phyloP scores from a whole-genome alignment of 1,284 basidiomycete genomes.

The Pterulicium gracile region DNA sequence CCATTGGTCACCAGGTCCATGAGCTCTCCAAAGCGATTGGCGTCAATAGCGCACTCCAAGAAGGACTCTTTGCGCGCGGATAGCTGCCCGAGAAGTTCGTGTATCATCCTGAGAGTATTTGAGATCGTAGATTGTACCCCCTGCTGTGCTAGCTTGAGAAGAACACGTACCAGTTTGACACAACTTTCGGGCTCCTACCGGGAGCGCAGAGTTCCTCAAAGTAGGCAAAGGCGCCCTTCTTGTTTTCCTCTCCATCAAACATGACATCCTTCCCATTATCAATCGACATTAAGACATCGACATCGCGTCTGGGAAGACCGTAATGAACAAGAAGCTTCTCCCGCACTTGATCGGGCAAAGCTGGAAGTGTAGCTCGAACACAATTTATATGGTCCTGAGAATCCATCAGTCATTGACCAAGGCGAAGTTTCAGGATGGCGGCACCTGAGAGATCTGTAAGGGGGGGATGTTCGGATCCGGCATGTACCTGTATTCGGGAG shows the following conservation, averaged over 20 bases:
- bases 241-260: slow-evolving; percentile 45
- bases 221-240: slow-evolving; percentile 49
- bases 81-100: slow-evolving; percentile 77
- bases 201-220: slow-evolving; percentile 58
- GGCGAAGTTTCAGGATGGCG: slow-evolving; percentile 8
- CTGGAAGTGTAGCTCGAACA: slow-evolving; percentile 56
- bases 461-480: slow-evolving; percentile 91
- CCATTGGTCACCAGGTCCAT: slow-evolving; percentile 65
- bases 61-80: slow-evolving; percentile 51
- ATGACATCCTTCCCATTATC: slow-evolving; percentile 53
- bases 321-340: slow-evolving; percentile 40
- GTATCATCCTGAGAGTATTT: slow-evolving; percentile 57
- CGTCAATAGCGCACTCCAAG: slow-evolving; percentile 47
- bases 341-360: slow-evolving; percentile 65
- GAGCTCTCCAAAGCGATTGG: slow-evolving; percentile 62
- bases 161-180: slow-evolving; percentile 71
- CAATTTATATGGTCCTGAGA: slow-evolving; percentile 48
- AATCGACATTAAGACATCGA: slow-evolving; percentile 68
- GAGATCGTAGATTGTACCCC: slow-evolving; percentile 3
- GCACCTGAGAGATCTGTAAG: slow-evolving; percentile 53
- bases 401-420: neutral
- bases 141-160: slow-evolving; percentile 1
- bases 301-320: slow-evolving; percentile 49
- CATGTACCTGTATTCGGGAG: slow-evolving; percentile 97
- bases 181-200: slow-evolving; percentile 55